These are phyloP conservation scores for Cercospora canescens DNA, from an alignment of 2,329 filamentous ascomycete species.

Conservation along the genomic window DNA sequence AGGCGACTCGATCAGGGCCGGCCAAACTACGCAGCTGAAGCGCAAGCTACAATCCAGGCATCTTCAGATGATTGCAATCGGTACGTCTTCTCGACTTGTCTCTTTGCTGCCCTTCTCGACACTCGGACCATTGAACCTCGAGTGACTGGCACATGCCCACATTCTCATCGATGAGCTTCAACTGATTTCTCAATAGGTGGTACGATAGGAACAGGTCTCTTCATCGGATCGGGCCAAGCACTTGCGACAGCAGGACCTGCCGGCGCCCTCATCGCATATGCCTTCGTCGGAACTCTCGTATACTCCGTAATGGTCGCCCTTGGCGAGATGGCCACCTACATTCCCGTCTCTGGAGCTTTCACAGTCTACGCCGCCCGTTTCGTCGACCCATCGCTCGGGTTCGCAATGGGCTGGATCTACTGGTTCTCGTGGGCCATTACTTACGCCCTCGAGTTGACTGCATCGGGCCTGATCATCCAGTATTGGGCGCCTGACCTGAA, in stretches of 20 bases:
- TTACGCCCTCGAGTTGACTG: constrained; percentile 41
- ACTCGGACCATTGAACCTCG: not conserved
- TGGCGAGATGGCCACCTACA: constrained; percentile 62
- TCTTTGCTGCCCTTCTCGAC: not conserved
- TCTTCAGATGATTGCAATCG: constrained; percentile 42
- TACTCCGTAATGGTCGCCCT: constrained; percentile 50
- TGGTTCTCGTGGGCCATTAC: constrained; percentile 46
- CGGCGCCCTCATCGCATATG: constrained; percentile 47
- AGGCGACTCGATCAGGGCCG: constrained; percentile 24
- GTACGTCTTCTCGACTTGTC: not conserved
- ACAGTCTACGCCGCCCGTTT: constrained; percentile 50
- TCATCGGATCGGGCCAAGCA: constrained; percentile 43
- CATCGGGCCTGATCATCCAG: constrained; percentile 40
- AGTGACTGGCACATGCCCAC: not conserved
- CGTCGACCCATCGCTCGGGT: constrained; percentile 48
- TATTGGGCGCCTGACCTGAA: constrained; percentile 44
- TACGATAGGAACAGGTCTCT: constrained; percentile 39
- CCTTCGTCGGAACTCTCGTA: constrained; percentile 48
- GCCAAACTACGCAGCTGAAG: constrained; percentile 36
- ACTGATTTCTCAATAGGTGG: constrained; percentile 13
- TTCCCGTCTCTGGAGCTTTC: constrained; percentile 59
- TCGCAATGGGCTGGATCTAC: constrained; percentile 51
- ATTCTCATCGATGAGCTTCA: not conserved
- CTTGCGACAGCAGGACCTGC: constrained; percentile 43
- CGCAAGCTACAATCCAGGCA: constrained; percentile 38